Evolutionary conservation across 805 yeast genomes (phyloP), one percentile per base, ranked within the genome.

Genomic region (Wickerhamomyces canadensis): DNA sequence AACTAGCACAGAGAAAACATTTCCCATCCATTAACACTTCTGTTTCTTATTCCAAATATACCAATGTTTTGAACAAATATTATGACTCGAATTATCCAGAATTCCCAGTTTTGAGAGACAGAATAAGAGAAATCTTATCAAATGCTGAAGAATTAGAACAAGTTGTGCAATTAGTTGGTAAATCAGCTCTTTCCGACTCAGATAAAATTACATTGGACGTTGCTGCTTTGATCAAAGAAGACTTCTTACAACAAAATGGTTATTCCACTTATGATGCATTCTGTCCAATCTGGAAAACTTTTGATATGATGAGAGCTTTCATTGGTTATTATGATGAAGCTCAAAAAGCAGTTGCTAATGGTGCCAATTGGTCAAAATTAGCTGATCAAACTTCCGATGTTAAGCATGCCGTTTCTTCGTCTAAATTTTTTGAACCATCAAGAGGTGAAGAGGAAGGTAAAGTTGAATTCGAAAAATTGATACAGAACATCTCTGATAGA

Each of bases 241-340:
- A 93, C 67, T 93, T 93, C 80, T 74, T 93, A 62, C 99, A 93
- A 70, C 99, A 93, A 72, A 93, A 93, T 68, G 99, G 99, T 70
- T 93, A 93, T 70, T 93, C 98, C 33, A 71, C 95, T 31, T 93
- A 93, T 61, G 99, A 93, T 67, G 96, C 95, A 27, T 93, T 88
- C 84, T 93, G 99, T 70, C 99, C 99, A 49, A 85, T 93, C 58
- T 93, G 98, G 98, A 93, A 93, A 74, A 93, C 99, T 33, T 83
- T 77, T 53, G 93, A 86, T 62, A 93, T 93, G 98, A 89, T 93
- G 98, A 88, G 84, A 65, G 82, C 89, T 10, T 93, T 93, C 56
- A 78, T 89, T 42, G 66, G 88, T 25, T 93, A 93, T 67, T 79
- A 85, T 58, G 97, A 91, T 52, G 98, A 93, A 70, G 97, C 99